These are phyloP conservation scores for Umbilicus rupestris DNA, from an alignment of 164 flowering plant genomes.

Conservation along the genomic window DNA sequence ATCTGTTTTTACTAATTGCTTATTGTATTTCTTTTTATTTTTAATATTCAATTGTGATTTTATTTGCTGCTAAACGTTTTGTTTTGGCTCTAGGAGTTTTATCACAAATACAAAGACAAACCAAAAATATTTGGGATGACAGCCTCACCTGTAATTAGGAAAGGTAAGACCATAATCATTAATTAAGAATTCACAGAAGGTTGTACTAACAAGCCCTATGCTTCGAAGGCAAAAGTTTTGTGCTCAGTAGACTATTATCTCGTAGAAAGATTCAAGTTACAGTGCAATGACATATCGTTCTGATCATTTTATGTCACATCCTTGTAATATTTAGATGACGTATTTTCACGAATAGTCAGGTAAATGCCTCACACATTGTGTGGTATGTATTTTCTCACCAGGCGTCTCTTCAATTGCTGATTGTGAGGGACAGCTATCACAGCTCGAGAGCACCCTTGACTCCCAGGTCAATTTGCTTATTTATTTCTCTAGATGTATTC, in stretches of 20 bases:
- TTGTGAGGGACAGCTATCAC: constrained; percentile 58
- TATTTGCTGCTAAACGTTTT: constrained; percentile 10
- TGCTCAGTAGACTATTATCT: background rate
- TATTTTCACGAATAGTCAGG: background rate
- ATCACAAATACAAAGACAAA: constrained; percentile 41
- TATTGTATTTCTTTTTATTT: background rate
- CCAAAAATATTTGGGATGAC: constrained; percentile 95
- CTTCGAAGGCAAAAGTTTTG: background rate
- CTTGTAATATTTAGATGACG: background rate
- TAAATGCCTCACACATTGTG: background rate
- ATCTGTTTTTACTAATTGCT: background rate
- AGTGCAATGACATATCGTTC: too few relatives aligned
- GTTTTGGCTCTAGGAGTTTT: constrained; percentile 51
- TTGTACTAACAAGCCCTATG: background rate
- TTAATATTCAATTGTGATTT: background rate
- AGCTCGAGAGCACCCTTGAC: constrained; percentile 74
- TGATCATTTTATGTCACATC: background rate
- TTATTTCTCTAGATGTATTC: background rate
- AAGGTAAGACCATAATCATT: constrained; percentile 33
- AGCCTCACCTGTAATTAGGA: constrained; percentile 63
- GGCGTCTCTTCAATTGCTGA: constrained; percentile 50
- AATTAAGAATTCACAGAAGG: background rate
- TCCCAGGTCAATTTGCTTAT: constrained; percentile 37
- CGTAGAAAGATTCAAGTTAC: too few relatives aligned
- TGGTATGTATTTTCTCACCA: constrained; percentile 15